Evolutionary conservation across 352 stramenopile genomes (phyloP).

Genomic region (Phytophthora pisi): DNA sequence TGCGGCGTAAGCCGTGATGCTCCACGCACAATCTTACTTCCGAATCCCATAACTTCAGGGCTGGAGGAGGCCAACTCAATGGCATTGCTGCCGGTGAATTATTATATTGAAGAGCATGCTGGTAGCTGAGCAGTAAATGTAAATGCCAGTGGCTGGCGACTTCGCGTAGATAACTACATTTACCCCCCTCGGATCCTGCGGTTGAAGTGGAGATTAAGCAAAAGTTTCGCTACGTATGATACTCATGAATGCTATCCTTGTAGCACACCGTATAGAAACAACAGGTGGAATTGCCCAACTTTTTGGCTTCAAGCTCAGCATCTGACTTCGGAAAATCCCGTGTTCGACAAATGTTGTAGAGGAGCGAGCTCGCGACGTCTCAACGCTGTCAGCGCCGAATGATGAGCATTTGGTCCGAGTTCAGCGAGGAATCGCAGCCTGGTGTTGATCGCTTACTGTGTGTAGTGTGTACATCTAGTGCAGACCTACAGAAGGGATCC

Average conservation of each 20-base stretch:
- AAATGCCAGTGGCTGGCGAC: not conserved
- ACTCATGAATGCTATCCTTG: not conserved
- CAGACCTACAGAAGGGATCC: not conserved
- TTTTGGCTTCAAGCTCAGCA: not conserved
- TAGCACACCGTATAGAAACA: not conserved
- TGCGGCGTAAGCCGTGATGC: conserved; percentile 1
- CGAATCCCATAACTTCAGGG: not conserved
- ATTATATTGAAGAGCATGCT: too few relatives aligned
- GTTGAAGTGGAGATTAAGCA: not conserved
- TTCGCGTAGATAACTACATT: too few relatives aligned
- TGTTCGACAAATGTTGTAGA: not conserved
- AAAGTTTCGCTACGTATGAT: not conserved
- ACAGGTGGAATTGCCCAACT: not conserved
- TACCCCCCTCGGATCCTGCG: not conserved
- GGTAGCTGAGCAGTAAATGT: not conserved
- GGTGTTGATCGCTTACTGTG: not conserved
- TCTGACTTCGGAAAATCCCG: not conserved
- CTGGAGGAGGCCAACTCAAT: not conserved
- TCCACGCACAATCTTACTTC: conserved; percentile 3
- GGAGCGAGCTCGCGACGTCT: not conserved
- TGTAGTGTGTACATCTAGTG: not conserved
- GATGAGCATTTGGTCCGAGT: not conserved
- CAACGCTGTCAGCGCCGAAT: not conserved
- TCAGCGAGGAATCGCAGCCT: not conserved
- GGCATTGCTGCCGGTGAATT: too few relatives aligned